A percentile compares a stretch with the other conserved stretches of the same genome.
These are phyloP conservation scores for Blastomyces parvus DNA, from an alignment of 2,329 filamentous ascomycete species.

Conservation along the genomic window DNA sequence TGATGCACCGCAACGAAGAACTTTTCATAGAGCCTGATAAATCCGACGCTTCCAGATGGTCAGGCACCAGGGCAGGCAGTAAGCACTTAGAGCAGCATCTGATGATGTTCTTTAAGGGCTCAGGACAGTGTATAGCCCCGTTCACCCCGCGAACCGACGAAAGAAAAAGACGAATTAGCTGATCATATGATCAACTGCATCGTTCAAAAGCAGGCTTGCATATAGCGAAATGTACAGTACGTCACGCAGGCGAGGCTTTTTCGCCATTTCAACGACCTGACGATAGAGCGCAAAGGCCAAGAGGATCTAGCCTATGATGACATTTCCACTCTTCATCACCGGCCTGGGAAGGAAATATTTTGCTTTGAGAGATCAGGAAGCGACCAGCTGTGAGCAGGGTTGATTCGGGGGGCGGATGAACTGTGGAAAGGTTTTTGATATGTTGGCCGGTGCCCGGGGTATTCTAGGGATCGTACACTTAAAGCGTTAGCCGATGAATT, in stretches of 20 bases:
- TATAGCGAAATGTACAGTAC: background rate
- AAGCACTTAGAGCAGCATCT: background rate
- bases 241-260: background rate
- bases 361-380: background rate
- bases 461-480: no score
- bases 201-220: background rate
- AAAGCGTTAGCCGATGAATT: no score
- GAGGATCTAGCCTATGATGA: no score
- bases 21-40: background rate
- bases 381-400: background rate
- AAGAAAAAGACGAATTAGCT: background rate
- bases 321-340: background rate
- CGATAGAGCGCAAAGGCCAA: background rate
- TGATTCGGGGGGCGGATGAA: no score
- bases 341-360: background rate
- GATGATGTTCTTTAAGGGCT: background rate
- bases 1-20: background rate
- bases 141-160: no score
- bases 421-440: no score
- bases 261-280: background rate
- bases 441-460: no score
- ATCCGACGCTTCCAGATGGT: background rate
- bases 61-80: background rate
- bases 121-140: no score
- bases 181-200: background rate